These are phyloP conservation scores for Penicillium argentinense DNA, from an alignment of 495 filamentous ascomycete species.

Conservation along the genomic window DNA sequence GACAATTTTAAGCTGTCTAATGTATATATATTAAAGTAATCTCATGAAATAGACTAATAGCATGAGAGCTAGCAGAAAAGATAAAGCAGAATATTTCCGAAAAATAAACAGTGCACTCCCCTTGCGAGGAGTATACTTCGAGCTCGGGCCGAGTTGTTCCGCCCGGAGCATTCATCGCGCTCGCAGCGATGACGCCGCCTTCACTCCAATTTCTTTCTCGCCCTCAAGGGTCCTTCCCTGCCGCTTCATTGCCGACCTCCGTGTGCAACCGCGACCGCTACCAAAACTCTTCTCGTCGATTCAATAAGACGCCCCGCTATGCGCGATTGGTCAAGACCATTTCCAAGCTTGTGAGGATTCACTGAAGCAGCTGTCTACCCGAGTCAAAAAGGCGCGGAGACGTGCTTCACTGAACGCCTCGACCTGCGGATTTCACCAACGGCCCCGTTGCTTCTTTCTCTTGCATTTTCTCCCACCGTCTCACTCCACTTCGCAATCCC, in stretches of 20 bases:
- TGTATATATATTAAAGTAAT: too few species aligned
- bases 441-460: background rate
- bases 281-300: slow-evolving; percentile 11
- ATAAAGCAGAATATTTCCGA: too few species aligned
- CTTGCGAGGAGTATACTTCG: too few species aligned
- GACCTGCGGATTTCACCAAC: too few species aligned
- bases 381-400: slow-evolving; percentile 20
- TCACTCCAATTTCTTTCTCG: background rate
- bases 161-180: slow-evolving; percentile 10
- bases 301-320: slow-evolving; percentile 25
- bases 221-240: background rate
- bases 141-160: slow-evolving; percentile 11
- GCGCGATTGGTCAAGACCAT: slow-evolving; percentile 19
- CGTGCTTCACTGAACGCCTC: slow-evolving; percentile 18
- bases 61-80: too few species aligned
- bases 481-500: too few species aligned
- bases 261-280: background rate
- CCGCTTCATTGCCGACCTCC: background rate
- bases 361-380: background rate
- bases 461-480: background rate
- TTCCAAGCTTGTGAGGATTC: slow-evolving; percentile 11
- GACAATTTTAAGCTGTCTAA: too few species aligned
- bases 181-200: background rate
- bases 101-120: too few species aligned
- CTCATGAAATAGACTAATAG: too few species aligned